These are phyloP conservation scores for Starmerella bombi DNA, from an alignment of 805 yeast species.

Conservation along the genomic window DNA sequence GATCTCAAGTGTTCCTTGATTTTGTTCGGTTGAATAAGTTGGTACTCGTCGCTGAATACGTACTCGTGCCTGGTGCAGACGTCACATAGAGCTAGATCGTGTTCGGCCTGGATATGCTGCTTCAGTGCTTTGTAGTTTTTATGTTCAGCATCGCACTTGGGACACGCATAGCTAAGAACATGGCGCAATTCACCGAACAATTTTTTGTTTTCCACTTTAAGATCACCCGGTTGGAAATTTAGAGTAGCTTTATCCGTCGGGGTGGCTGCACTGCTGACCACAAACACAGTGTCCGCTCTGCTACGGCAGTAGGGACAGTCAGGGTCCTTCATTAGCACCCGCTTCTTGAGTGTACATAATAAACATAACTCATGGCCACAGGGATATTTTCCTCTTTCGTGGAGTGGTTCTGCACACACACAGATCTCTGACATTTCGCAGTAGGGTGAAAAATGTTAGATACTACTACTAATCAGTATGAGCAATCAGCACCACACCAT, in stretches of 20 bases:
- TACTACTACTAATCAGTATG: not conserved
- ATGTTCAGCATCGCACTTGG: slow-evolving; percentile 24
- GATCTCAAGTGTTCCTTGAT: slow-evolving; percentile 54
- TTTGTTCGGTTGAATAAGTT: slow-evolving; percentile 45
- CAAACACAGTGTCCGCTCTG: slow-evolving; percentile 39
- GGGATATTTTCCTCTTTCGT: slow-evolving; percentile 56
- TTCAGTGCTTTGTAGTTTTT: slow-evolving; percentile 40
- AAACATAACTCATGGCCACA: slow-evolving; percentile 83
- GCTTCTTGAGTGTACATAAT: slow-evolving; percentile 64
- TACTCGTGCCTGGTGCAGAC: slow-evolving; percentile 67
- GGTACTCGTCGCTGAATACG: slow-evolving; percentile 61
- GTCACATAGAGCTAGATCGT: slow-evolving; percentile 48
- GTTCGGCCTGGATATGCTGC: slow-evolving; percentile 51
- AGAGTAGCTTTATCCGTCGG: slow-evolving; percentile 31
- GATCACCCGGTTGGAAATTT: slow-evolving; percentile 10
- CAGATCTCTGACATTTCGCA: slow-evolving; percentile 36
- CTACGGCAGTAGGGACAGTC: slow-evolving; percentile 77
- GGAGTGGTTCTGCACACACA: slow-evolving; percentile 67
- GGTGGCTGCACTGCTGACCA: slow-evolving; percentile 35
- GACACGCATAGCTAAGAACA: slow-evolving; percentile 32
- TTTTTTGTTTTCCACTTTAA: slow-evolving; percentile 14
- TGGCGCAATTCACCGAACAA: slow-evolving; percentile 43
- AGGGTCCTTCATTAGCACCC: slow-evolving; percentile 62
- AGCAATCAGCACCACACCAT: too few species aligned
- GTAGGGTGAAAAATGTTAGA: not conserved